Evolutionary conservation across 2,329 filamentous ascomycete species (phyloP).

Genomic region (Cladosporium sp.): DNA sequence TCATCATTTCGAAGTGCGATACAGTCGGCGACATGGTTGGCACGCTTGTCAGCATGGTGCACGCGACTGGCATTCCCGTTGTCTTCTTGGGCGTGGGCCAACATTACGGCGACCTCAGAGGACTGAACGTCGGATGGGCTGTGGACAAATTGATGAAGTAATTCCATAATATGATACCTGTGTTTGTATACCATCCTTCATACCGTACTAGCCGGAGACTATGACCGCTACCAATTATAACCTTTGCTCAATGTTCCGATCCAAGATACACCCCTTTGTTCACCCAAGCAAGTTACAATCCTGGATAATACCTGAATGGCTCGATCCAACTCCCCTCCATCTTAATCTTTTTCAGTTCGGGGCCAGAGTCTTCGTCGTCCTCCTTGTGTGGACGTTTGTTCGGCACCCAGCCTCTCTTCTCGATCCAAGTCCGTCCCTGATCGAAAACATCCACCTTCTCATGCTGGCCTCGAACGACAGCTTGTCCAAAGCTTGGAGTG

Average conservation of each 20-base stretch:
- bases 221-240: too few relatives aligned
- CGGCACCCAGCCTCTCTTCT: background rate
- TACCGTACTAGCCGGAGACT: too few relatives aligned
- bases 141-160: conserved; percentile 54
- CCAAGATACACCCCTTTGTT: too few relatives aligned
- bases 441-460: too few relatives aligned
- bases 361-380: background rate
- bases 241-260: too few relatives aligned
- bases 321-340: too few relatives aligned
- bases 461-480: too few relatives aligned
- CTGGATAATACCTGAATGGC: too few relatives aligned
- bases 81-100: conserved; percentile 76
- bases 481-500: too few relatives aligned
- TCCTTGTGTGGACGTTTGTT: background rate
- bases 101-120: conserved; percentile 60
- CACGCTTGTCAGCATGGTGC: conserved; percentile 92
- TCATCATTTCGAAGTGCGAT: conserved; percentile 98
- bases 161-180: background rate
- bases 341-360: background rate
- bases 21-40: conserved; percentile 99
- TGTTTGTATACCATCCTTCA: background rate
- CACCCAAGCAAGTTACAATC: too few relatives aligned
- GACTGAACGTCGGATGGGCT: conserved; percentile 58
- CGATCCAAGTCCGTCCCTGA: too few relatives aligned
- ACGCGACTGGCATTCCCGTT: conserved; percentile 89